phyloP scores from a whole-genome alignment of 768 basidiomycete species.

The Leccinum fibrillosum region DNA sequence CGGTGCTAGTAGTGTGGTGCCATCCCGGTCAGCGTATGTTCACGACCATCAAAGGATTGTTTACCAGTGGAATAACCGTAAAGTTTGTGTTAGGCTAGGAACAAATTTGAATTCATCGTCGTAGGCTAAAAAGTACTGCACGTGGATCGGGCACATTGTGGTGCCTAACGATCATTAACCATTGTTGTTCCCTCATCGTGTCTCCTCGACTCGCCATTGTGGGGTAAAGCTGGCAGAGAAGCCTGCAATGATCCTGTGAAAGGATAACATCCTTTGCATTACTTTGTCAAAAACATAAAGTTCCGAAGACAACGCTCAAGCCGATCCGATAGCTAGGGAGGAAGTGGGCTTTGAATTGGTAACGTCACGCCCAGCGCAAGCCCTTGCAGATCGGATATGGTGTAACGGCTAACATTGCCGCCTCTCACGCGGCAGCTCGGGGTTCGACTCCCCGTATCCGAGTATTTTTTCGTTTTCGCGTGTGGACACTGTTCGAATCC shows the following conservation, averaged over 20 bases:
- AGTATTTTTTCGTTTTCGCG: background rate
- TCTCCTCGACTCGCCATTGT: background rate
- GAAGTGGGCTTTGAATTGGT: background rate
- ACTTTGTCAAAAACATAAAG: background rate
- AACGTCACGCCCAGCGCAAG: fast-evolving
- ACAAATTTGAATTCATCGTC: background rate
- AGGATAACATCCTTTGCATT: background rate
- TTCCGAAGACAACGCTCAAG: background rate
- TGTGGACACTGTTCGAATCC: too few species aligned
- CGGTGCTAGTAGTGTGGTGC: background rate
- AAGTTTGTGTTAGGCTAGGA: background rate
- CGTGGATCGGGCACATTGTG: background rate
- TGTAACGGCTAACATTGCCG: conserved; percentile 69
- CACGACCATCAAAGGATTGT: background rate
- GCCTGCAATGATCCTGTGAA: background rate
- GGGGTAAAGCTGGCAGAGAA: background rate
- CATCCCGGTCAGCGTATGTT: background rate
- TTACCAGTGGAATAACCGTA: background rate
- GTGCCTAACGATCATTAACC: background rate
- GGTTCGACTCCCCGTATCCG: conserved; percentile 30
- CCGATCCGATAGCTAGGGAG: background rate
- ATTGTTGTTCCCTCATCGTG: background rate
- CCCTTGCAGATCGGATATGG: conserved; percentile 42
- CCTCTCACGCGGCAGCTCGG: conserved; percentile 53
- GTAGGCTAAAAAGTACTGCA: background rate